Conservation (phyloP, 208 protist species). For the Wallacemonas sp. region DNA sequence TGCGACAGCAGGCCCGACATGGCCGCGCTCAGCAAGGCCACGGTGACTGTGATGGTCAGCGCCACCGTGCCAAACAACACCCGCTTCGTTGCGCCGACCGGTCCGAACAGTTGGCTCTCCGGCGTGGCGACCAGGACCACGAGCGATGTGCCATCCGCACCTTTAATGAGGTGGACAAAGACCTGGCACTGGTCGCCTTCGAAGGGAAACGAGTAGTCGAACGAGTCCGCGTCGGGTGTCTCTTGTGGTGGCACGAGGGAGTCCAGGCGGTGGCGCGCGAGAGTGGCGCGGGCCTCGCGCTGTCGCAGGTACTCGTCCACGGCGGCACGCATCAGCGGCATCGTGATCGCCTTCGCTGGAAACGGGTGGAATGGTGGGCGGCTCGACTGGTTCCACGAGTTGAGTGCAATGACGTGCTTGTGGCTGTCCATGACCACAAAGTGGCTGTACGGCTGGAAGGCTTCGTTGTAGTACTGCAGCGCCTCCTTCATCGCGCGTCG, state of each 20-base stretch:
- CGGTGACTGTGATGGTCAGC: conserved; percentile 8
- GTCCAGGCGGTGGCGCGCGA: too few relatives aligned
- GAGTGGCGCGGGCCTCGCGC: too few relatives aligned
- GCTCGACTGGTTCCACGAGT: conserved; percentile 49
- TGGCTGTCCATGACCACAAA: conserved; percentile 39
- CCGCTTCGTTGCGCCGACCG: conserved; percentile 15
- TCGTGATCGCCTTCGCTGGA: neutral
- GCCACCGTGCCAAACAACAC: conserved; percentile 16
- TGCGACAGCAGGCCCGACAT: conserved; percentile 19
- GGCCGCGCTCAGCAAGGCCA: neutral
- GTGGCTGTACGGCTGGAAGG: conserved; percentile 36
- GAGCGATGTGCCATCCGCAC: neutral
- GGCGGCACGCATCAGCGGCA: conserved; percentile 22
- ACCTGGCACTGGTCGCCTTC: conserved; percentile 18
- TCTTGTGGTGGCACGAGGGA: too few relatives aligned
- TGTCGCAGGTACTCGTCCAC: neutral
- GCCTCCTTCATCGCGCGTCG: conserved; percentile 12
- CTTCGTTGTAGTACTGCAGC: conserved; percentile 25
- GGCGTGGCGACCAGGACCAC: conserved; percentile 27
- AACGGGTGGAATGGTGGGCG: neutral
- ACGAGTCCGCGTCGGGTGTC: too few relatives aligned
- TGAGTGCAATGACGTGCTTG: conserved; percentile 26
- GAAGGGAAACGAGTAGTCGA: conserved; percentile 11
- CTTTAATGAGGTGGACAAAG: conserved; percentile 14
- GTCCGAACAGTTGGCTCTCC: conserved; percentile 22